Base-by-base conservation (phyloP, 148 eudicot genomes). In the Vaccinium myrtillus region DNA sequence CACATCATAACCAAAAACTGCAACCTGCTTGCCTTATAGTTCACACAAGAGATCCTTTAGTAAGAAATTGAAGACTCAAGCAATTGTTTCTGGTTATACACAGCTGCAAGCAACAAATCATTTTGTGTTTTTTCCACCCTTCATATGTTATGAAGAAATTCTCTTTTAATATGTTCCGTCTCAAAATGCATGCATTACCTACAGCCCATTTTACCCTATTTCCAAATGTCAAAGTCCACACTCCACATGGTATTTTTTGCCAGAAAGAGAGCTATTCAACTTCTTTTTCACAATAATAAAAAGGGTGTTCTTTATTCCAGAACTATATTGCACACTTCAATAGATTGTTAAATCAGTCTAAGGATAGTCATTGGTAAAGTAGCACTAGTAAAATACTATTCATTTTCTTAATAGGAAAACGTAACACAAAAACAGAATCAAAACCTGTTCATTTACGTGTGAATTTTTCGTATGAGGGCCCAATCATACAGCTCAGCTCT, bases 401-500 rank as follows among this genome's bases (percentile, higher is more conserved):
- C 65, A 13, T 27, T 27, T 78, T 53, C 80, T 55, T 54, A 23
- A 4, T 30, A 23, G 65, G 58, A 58, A 76, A 59, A 69, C 0
- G 30, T 5, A 55, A 56, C 15, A 48, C 12, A 56, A 50, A 27
- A 25, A 78, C 70, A 78, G 43, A 78, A 43, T 50, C 13, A n/a
- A 32, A 36, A 50, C 27, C 46, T 49, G 16, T 49, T 78, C 25
- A n/a, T 27, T 67, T 51, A 67, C 50, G 32, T 11, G 54, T 2
- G 46, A 49, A 76, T 77, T 19, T 75, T 50, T 5, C 36, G 2
- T 49, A 48, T n/a, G 39, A 39, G 21, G 16, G 74, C 27, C 58
- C 81, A 48, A 75, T 27, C 23, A 59, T 75, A 50, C 77, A 77
- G 55, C 61, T 76, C 59, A 43, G 77, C 55, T 48, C 78, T 77